Base-by-base conservation (phyloP, 108 stramenopile genomes). In the Fragilariopsis cylindrus region DNA sequence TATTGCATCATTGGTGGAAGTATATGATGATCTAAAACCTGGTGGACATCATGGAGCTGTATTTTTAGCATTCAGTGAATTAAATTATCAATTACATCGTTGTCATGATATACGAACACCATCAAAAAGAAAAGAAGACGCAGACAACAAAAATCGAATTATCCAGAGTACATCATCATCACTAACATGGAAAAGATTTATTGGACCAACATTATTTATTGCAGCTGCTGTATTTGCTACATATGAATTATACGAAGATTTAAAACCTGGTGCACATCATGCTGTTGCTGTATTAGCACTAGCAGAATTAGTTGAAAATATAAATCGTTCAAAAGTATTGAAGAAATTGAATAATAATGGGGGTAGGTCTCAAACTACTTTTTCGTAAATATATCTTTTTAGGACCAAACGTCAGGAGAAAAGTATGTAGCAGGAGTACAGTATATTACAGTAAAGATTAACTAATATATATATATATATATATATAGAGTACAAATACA, bases 21-120 rank as follows among this genome's bases (percentile, higher is more conserved):
- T 73, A 6, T 48, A 46, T 16, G 72, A 60, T n/a, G 72, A 73
- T 45, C 12, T 60, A 9, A 19, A 47, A 46, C 72, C 72, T 13
- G 60, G 72, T 16, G 72, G 45, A 13, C 72, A 73, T 47, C 72
- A 73, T 45, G 72, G 57, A 18, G 41, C 62, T 9, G 72, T 60
- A 12, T 18, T 73, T 13, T 30, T 73, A 44, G 60, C 72, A 11
- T 15, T 73, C 0, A 60, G 60, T 47, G 60, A 73, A 30, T 19
- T 73, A 11, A n/a, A 62, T 5, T 9, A 62, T 30, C 44, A 62
- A n/a, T 9, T 73, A 4, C 44, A 73, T 62, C 58, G 60, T 21
- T 57, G 15, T 53, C 52, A 1, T 15, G n/a, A 12, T 53, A n/a
- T 12, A 53, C 15, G 52, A 53, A 12, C 12, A 15, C 52, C 15